Conservation (phyloP, 2,329 filamentous ascomycete species). For the Alternaria sp. region DNA sequence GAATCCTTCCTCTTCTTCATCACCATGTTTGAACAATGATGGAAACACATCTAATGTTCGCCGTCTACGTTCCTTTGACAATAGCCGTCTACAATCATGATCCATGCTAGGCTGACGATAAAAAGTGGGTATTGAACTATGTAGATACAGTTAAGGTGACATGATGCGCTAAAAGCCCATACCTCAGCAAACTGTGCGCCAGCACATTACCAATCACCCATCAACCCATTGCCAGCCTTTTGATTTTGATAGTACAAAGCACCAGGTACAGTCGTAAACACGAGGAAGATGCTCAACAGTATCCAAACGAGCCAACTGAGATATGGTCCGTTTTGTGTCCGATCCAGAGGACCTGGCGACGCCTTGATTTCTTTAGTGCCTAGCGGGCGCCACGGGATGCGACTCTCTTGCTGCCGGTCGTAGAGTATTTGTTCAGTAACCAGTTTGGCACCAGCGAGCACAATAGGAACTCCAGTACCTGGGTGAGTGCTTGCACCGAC, state of each 20-base stretch:
- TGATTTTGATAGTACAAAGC: not conserved
- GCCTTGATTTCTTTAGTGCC: constrained; percentile 2
- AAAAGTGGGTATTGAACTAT: not conserved
- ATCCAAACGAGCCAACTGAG: constrained; percentile 31
- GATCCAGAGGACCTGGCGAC: constrained; percentile 25
- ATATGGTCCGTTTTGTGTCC: constrained; percentile 18
- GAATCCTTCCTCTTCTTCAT: not conserved
- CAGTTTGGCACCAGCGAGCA: constrained; percentile 73
- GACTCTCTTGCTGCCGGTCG: constrained; percentile 36
- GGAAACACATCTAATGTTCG: not conserved
- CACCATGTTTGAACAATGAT: not conserved
- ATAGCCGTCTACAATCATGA: not conserved
- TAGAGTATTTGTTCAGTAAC: constrained; percentile 62
- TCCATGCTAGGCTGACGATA: not conserved
- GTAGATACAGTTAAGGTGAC: not conserved
- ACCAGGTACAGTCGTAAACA: constrained; percentile 3
- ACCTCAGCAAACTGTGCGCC: not conserved
- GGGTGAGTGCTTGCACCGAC: constrained; percentile 80
- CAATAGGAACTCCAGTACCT: constrained; percentile 78
- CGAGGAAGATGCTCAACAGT: constrained; percentile 15
- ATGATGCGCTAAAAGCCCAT: not conserved
- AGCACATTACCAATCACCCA: constrained; percentile 4
- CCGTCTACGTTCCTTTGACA: too few species aligned
- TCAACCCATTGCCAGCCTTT: not conserved
- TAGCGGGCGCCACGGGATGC: constrained; percentile 51